These are phyloP conservation scores for Pichia kluyveri DNA, from an alignment of 805 yeast species.

Conservation along the genomic window DNA sequence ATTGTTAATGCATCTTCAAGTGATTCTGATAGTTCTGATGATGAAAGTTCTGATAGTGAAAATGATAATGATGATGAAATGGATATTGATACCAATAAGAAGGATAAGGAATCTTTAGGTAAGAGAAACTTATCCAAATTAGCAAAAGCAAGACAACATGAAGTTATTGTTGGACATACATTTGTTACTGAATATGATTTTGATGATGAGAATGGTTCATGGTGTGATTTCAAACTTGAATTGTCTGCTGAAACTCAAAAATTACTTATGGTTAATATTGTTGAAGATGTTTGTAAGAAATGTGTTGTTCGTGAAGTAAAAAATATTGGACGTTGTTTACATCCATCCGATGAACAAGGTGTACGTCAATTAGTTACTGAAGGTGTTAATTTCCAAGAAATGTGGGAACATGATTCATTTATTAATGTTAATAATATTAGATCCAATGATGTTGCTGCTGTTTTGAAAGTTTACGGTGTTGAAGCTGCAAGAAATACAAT, in stretches of 20 bases:
- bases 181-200: constrained; percentile 76
- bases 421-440: constrained; percentile 82
- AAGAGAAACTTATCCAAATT: constrained; percentile 37
- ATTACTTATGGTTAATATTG: constrained; percentile 91
- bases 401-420: constrained; percentile 97
- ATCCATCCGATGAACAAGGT: constrained; percentile 63
- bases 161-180: constrained; percentile 63
- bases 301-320: constrained; percentile 92
- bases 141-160: constrained; percentile 81
- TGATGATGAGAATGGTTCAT: constrained; percentile 79
- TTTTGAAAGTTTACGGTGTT: constrained; percentile 87
- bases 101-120: constrained; percentile 8
- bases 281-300: constrained; percentile 83
- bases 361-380: constrained; percentile 83
- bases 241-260: constrained; percentile 82
- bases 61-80: constrained; percentile 24
- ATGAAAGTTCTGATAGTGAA: constrained; percentile 28
- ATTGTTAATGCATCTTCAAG: constrained; percentile 34
- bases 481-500: constrained; percentile 98
- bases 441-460: constrained; percentile 90
- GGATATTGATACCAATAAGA: constrained; percentile 8
- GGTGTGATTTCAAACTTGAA: constrained; percentile 88
- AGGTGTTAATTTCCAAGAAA: constrained; percentile 94
- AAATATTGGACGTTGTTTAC: constrained; percentile 85
- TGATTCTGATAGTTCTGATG: constrained; percentile 28